A percentile compares a stretch with the other conserved stretches of the same genome.
phyloP scores from a whole-genome alignment of 352 stramenopile species.

The Phytophthora pisi region DNA sequence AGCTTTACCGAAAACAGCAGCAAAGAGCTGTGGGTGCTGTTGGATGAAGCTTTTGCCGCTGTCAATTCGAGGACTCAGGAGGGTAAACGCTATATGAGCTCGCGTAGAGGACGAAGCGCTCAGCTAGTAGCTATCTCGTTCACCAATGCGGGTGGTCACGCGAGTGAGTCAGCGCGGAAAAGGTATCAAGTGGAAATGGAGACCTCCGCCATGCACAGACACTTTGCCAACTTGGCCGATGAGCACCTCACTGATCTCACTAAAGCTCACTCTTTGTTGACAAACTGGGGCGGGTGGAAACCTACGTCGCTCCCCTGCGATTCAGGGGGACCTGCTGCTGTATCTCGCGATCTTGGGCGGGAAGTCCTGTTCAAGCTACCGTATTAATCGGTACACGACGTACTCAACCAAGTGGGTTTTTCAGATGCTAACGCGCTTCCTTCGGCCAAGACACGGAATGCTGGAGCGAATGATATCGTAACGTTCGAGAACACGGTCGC shows the following conservation, averaged over 20 bases:
- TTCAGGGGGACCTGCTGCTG: constrained; percentile 35
- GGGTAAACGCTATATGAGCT: neutral
- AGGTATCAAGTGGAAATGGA: neutral
- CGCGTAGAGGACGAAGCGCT: neutral
- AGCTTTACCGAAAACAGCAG: neutral
- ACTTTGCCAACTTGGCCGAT: neutral
- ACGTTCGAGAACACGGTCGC: constrained; percentile 33
- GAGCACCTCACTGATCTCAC: neutral
- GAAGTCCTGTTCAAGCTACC: constrained; percentile 18
- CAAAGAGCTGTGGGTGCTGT: constrained; percentile 3
- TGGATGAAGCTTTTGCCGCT: constrained; percentile 5
- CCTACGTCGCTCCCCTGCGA: constrained; percentile 19
- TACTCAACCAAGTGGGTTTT: constrained; percentile 1
- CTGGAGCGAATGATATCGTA: neutral
- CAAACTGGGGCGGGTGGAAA: neutral
- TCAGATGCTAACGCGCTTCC: neutral
- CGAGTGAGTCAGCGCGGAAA: neutral
- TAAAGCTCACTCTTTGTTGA: neutral
- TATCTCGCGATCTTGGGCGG: constrained; percentile 31
- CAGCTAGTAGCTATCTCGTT: constrained; percentile 7
- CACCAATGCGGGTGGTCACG: neutral
- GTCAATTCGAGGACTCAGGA: neutral
- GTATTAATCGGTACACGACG: neutral
- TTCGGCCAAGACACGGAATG: neutral
- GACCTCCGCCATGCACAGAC: neutral